Conservation (phyloP, 306 rosid species). For the Nissolia schottii region DNA sequence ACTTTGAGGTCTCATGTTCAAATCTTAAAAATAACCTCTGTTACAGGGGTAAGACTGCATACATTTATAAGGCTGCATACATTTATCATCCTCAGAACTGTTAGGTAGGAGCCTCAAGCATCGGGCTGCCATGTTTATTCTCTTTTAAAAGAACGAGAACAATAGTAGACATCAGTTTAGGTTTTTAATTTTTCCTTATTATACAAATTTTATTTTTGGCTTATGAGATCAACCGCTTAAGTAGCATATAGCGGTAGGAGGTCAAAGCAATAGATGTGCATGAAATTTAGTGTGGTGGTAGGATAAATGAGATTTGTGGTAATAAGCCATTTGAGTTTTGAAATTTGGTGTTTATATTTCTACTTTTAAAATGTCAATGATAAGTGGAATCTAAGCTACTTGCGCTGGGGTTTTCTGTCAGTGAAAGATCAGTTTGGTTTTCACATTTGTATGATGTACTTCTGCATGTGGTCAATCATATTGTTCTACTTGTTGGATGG, state of each 20-base stretch:
- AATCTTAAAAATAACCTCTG: too few relatives aligned
- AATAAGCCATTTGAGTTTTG: background rate
- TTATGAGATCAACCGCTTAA: background rate
- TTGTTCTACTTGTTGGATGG: background rate
- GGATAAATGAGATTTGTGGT: background rate
- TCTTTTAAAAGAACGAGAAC: background rate
- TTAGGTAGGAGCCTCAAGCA: too few relatives aligned
- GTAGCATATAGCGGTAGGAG: conserved; percentile 14
- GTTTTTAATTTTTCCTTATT: background rate
- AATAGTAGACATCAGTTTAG: background rate
- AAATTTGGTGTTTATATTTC: background rate
- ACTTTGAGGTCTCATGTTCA: too few relatives aligned
- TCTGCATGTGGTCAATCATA: background rate
- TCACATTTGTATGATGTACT: background rate
- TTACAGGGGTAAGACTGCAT: too few relatives aligned
- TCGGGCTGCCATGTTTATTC: too few relatives aligned
- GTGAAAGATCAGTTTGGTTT: conserved; percentile 12
- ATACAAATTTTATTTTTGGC: background rate
- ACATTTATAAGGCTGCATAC: too few relatives aligned
- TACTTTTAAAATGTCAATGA: background rate
- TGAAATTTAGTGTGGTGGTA: background rate
- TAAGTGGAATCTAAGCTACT: background rate
- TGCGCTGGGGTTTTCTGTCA: background rate
- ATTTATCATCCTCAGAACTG: too few relatives aligned
- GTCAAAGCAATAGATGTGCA: background rate